Evolutionary conservation across 129 eudicot species (phyloP), one percentile per base, ranked within the genome.

Genomic region (Silybum marianum): DNA sequence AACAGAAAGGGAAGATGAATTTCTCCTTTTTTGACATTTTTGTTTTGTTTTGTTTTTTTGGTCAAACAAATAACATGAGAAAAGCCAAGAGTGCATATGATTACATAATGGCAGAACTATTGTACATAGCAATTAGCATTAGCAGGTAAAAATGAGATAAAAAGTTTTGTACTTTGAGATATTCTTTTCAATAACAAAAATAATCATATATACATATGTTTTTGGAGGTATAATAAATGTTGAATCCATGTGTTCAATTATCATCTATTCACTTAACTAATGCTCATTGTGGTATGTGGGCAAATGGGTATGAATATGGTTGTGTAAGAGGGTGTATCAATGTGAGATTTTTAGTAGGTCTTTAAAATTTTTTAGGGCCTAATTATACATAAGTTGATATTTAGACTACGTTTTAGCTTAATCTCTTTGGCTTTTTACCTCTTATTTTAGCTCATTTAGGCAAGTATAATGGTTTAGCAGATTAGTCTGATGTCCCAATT

Each of bases 1-100:
- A 67, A 40, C 51, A 82, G 70, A 74, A 79, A 81, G 86, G 66
- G 80, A 80, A 48, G 87, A 71, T 78, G 69, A 83, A 73, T 82
- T 82, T 69, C 66, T 82, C 85, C 81, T 76, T 66, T 66, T 38
- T 46, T 46, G 66, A 58, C 66, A 69, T 6, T 54, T 70, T 75
- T 66, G 3, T 42, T 9, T 32, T 32, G 36, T 32, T 74, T n/a
- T 58, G 66, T 25, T 74, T 26, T 30, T 68, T 82, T 36, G 76
- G 76, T 82, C 40, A 69, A 75, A 76, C 71, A 73, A 73, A 73
- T 73, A 32, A 23, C 67, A 72, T 62, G 32, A 73, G 74, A 62
- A 73, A 73, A 68, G 74, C 60, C 69, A 73, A 65, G 74, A 65
- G 67, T 23, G 68, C 38, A 19, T 9, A 18, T 58, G 66, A 7